Base-by-base conservation (phyloP, 345 rosid genomes). In the Clarkia xantiana region DNA sequence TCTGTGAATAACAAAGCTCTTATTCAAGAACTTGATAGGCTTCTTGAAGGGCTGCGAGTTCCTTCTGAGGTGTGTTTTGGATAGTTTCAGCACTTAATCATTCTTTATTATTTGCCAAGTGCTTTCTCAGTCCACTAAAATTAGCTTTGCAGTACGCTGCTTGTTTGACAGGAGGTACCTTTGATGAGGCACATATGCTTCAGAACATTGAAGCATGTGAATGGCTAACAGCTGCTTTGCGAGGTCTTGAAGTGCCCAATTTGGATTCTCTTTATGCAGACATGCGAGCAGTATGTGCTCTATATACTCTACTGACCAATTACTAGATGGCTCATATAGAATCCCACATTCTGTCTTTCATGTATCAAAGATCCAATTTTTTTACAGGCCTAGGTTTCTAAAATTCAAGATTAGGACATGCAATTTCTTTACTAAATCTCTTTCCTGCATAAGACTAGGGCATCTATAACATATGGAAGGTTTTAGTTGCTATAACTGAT, bases 191-290 rank as follows among this genome's bases (percentile, higher is more conserved):
- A 45, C 80, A 58, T 60, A 87, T 91, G 95, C 83, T 75, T 61
- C 81, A 84, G 65, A 91, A 87, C 61, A 75, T 87, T 50, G 99
- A 87, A 67, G 96, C 95, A 56, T 91, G 99, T 56, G 99, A 91
- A 72, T 91, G 99, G 99, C 70, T 91, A 62, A 79, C 94, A 60
- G 74, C 72, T 75, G 88, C 82, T 62, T 71, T 84, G 46, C 72
- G 54, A 61, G 90, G 82, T 47, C 86, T 87, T 55, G 77, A 84
- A 72, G 84, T 68, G 56, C 96, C 99, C 52, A 80, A 75, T 66
- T 36, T 91, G 74, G 99, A 87, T 67, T 71, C 94, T 14, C 40
- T 47, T 57, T 87, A 80, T 67, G 90, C 88, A 18, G 82, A 84
- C 47, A 78, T 84, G 84, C 76, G 82, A 73, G 94, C 99, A 51